phyloP scores from a whole-genome alignment of 768 basidiomycete species.

The Fomitopsis pulvina region DNA sequence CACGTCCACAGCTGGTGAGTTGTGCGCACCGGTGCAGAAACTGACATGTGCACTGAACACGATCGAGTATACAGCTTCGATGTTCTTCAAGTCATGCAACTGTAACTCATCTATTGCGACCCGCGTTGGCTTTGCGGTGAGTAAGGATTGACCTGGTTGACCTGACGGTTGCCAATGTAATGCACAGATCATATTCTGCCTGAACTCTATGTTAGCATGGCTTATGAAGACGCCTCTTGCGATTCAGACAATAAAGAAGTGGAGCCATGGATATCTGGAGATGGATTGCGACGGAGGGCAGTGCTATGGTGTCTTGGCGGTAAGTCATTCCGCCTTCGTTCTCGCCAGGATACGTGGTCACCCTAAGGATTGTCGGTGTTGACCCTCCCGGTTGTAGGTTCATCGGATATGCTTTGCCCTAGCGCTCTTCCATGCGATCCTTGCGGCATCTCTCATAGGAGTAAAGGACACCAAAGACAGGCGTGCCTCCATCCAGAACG shows the following conservation, averaged over 20 bases:
- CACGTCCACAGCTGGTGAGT: constrained; percentile 75
- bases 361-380: not conserved
- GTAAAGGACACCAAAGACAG: constrained; percentile 88
- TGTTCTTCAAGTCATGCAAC: constrained; percentile 98
- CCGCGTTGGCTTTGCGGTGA: constrained; percentile 88
- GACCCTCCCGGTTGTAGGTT: constrained; percentile 53
- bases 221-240: constrained; percentile 89
- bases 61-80: constrained; percentile 56
- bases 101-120: constrained; percentile 99
- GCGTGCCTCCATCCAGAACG: constrained; percentile 94
- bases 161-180: not conserved
- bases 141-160: constrained; percentile 19
- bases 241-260: constrained; percentile 82
- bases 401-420: constrained; percentile 97
- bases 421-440: constrained; percentile 77
- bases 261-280: constrained; percentile 96
- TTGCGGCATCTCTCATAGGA: constrained; percentile 76
- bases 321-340: constrained; percentile 32
- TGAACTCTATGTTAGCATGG: constrained; percentile 97
- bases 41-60: no score
- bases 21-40: no score
- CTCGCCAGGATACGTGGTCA: not conserved
- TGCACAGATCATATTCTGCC: constrained; percentile 81
- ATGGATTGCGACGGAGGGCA: constrained; percentile 92
- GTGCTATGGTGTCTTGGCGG: constrained; percentile 95